Evolutionary conservation across 352 stramenopile species (phyloP).

Genomic region (Blastocystis sp.): DNA sequence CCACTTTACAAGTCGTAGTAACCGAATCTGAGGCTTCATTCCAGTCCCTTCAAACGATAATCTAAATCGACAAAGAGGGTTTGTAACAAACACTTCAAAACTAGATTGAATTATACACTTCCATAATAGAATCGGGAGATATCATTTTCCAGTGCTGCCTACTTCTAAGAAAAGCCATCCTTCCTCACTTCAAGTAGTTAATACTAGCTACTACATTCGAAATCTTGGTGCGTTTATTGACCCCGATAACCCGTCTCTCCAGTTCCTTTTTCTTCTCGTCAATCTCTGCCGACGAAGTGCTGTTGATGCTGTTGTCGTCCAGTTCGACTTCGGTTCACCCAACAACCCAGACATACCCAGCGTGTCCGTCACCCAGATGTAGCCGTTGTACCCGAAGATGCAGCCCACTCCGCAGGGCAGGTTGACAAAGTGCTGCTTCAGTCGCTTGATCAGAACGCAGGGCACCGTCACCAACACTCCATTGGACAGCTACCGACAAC

Average conservation of each 20-base stretch:
- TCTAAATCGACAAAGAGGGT: background rate
- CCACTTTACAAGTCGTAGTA: conserved; percentile 7
- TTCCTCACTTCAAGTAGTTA: background rate
- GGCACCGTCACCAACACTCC: conserved; percentile 39
- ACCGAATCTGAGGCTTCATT: conserved; percentile 25
- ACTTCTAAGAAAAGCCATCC: background rate
- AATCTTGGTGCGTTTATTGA: background rate
- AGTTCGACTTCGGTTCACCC: background rate
- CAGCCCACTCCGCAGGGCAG: conserved; percentile 36
- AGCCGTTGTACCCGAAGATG: conserved; percentile 57
- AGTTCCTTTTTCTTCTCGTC: conserved; percentile 32
- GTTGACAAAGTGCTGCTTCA: conserved; percentile 57
- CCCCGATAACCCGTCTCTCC: background rate
- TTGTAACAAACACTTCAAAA: background rate
- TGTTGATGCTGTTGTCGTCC: conserved; percentile 15
- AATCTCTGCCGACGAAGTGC: conserved; percentile 30
- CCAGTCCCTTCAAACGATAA: background rate
- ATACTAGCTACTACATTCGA: conserved; percentile 23
- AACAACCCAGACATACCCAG: background rate
- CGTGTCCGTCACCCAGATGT: conserved; percentile 52
- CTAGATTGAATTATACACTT: conserved; percentile 9
- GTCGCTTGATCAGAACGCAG: conserved; percentile 39
- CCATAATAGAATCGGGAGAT: conserved; percentile 36
- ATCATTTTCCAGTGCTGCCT: conserved; percentile 43
- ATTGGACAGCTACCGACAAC: background rate